phyloP scores from a whole-genome alignment of 805 yeast species.

The Grigorovia transvaalensis region DNA sequence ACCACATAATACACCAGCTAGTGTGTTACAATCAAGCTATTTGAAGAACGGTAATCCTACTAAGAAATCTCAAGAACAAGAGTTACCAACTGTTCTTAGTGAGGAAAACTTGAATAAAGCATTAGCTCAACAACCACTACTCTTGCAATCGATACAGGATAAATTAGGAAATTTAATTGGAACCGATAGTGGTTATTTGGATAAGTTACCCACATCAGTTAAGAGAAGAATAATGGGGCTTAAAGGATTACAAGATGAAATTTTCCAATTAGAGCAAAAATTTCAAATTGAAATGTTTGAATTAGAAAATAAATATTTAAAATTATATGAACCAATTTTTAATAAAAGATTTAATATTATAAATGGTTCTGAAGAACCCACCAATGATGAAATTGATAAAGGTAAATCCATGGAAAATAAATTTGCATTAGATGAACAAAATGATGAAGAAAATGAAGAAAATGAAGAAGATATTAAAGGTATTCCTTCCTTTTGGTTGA shows the following conservation, averaged over 20 bases:
- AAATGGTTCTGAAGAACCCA: slow-evolving; percentile 66
- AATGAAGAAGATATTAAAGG: slow-evolving; percentile 49
- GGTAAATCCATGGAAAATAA: slow-evolving; percentile 57
- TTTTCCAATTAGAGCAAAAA: slow-evolving; percentile 76
- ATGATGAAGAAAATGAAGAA: slow-evolving; percentile 33
- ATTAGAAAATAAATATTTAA: slow-evolving; percentile 70
- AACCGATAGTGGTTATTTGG: slow-evolving; percentile 76
- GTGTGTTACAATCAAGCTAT: slow-evolving; percentile 58
- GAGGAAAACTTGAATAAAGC: slow-evolving; percentile 48
- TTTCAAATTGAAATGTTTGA: slow-evolving; percentile 83
- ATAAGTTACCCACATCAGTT: slow-evolving; percentile 58
- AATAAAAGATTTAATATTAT: slow-evolving; percentile 63
- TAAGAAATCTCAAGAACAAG: slow-evolving; percentile 1
- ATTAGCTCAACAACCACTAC: slow-evolving; percentile 54
- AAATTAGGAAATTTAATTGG: slow-evolving; percentile 80
- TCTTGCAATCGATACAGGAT: slow-evolving; percentile 81
- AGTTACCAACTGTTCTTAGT: slow-evolving; percentile 55
- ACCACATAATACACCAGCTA: slow-evolving; percentile 96
- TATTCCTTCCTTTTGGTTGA: slow-evolving; percentile 92
- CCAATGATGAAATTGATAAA: slow-evolving; percentile 60
- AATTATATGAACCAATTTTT: slow-evolving; percentile 66
- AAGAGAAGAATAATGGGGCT: slow-evolving; percentile 72
- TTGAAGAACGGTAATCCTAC: slow-evolving; percentile 52
- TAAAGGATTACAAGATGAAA: slow-evolving; percentile 69
- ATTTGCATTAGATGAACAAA: slow-evolving; percentile 34